Conservation (phyloP, 345 rosid genomes). For the Gynandropsis gynandra region DNA sequence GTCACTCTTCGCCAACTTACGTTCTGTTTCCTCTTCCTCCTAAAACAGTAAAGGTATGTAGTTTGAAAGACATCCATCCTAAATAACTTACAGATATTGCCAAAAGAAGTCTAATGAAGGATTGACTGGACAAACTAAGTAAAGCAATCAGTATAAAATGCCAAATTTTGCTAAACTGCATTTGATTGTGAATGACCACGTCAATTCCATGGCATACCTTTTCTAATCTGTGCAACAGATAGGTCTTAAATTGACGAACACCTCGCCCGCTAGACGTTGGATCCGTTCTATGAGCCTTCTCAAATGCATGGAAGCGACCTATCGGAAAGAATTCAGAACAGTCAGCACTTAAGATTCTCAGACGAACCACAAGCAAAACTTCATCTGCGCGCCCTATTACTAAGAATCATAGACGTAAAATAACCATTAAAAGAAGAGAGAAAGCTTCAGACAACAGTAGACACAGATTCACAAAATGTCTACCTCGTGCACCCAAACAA, state of each 20-base stretch:
- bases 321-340: neutral
- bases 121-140: neutral
- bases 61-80: too few species aligned
- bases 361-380: neutral
- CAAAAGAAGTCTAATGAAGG: neutral
- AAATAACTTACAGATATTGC: neutral
- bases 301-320: slow-evolving; percentile 96
- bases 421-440: neutral
- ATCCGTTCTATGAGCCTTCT: slow-evolving; percentile 74
- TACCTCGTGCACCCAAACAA: neutral
- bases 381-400: too few species aligned
- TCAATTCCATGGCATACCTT: slow-evolving; percentile 37
- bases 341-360: slow-evolving; percentile 1
- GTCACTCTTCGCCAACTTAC: slow-evolving; percentile 41
- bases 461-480: too few species aligned
- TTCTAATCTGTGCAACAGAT: slow-evolving; percentile 70
- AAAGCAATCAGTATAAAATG: neutral
- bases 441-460: too few species aligned
- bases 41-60: slow-evolving; percentile 29
- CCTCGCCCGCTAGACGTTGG: slow-evolving; percentile 67
- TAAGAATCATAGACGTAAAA: neutral
- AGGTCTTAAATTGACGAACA: slow-evolving; percentile 91
- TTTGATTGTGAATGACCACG: neutral
- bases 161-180: neutral
- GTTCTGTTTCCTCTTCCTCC: slow-evolving; percentile 52